These are phyloP conservation scores for Sclerotinia minor DNA, from an alignment of 2,329 filamentous ascomycete genomes.

Conservation along the genomic window DNA sequence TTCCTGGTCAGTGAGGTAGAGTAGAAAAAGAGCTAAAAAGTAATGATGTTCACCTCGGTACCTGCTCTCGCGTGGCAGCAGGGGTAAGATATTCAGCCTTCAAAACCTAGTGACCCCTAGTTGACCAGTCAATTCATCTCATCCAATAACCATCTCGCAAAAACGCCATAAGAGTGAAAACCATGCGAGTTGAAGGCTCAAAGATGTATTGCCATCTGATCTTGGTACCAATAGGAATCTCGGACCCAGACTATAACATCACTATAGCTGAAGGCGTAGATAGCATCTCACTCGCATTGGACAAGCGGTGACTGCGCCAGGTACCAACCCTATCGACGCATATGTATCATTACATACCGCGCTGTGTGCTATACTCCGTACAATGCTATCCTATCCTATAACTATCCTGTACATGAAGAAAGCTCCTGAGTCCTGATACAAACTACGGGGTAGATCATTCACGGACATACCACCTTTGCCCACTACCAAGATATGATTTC, in stretches of 20 bases:
- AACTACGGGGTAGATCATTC: conserved; percentile 1
- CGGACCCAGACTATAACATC: neutral
- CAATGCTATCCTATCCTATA: neutral
- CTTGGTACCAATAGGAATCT: neutral
- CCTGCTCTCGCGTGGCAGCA: conserved; percentile 18
- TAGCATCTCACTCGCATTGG: conserved; percentile 21
- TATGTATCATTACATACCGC: conserved; percentile 4
- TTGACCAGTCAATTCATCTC: conserved; percentile 7
- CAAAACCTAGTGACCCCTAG: conserved; percentile 1
- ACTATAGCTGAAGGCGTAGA: conserved; percentile 22
- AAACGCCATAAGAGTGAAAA: conserved; percentile 9
- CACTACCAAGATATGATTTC: neutral
- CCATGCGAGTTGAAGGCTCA: conserved; percentile 16
- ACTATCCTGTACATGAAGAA: neutral
- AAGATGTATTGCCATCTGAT: conserved; percentile 1
- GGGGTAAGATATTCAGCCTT: conserved; percentile 16
- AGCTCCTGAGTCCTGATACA: neutral
- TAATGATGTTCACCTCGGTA: conserved; percentile 16
- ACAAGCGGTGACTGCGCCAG: conserved; percentile 25
- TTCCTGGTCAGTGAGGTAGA: neutral
- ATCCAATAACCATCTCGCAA: conserved; percentile 8
- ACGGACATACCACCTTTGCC: neutral
- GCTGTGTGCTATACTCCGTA: neutral
- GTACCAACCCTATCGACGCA: conserved; percentile 6
- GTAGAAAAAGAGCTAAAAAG: conserved; percentile 2